Conservation (phyloP, 192 early-diverging fungal species). For the Rhizoclosmatium sp. region DNA sequence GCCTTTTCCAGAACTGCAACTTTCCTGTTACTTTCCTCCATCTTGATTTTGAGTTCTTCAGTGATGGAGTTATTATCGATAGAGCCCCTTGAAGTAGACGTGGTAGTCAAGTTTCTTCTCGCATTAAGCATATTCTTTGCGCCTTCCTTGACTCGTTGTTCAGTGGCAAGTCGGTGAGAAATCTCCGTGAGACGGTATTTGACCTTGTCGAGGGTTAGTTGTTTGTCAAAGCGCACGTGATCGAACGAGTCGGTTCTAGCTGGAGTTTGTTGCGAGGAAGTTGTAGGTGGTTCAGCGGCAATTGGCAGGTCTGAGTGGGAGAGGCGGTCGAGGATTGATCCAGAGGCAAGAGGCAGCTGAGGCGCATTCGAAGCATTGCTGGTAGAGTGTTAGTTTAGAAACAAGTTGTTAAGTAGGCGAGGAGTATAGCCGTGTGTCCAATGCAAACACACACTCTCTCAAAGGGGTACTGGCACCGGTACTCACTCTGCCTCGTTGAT, state of each 20-base stretch:
- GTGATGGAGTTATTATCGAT: background rate
- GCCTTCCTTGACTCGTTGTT: constrained; percentile 84
- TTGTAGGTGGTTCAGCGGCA: background rate
- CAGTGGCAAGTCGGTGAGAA: constrained; percentile 91
- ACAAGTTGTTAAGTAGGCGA: background rate
- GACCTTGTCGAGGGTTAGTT: constrained; percentile 60
- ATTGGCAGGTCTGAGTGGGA: constrained; percentile 33
- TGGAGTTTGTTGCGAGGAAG: constrained; percentile 31
- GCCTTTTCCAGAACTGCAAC: constrained; percentile 51
- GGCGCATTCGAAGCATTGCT: no score
- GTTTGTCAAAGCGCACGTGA: constrained; percentile 45
- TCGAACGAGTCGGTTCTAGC: constrained; percentile 37
- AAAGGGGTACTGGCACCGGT: background rate
- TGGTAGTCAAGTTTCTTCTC: background rate
- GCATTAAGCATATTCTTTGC: constrained; percentile 68
- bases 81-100: constrained; percentile 15
- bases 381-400: background rate
- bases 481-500: background rate
- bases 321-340: background rate
- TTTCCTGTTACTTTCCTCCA: constrained; percentile 52
- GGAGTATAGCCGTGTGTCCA: no score
- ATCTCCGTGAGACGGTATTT: constrained; percentile 84
- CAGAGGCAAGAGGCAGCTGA: background rate
- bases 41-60: constrained; percentile 50
- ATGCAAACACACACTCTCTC: no score